Evolutionary conservation across 2,329 filamentous ascomycete genomes (phyloP).

Genomic region (Neocatenulostroma microsporum): DNA sequence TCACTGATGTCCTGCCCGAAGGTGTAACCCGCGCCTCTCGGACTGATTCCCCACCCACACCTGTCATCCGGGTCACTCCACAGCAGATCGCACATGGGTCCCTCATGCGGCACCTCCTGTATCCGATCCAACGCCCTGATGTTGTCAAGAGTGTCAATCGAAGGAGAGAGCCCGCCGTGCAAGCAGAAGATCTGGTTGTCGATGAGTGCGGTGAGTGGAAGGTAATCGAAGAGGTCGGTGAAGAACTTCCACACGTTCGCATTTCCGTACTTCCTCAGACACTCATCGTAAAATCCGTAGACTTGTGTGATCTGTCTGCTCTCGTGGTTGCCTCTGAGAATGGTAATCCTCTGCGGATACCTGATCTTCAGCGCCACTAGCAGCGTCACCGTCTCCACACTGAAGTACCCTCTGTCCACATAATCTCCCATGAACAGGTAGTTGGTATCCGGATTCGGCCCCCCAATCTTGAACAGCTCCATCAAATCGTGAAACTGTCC

Average conservation of each 20-base stretch:
- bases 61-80: slow-evolving; percentile 98
- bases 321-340: slow-evolving; percentile 97
- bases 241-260: slow-evolving; percentile 99
- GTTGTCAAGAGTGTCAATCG: slow-evolving; percentile 90
- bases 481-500: slow-evolving; percentile 98
- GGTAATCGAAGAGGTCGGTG: slow-evolving; percentile 97
- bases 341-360: slow-evolving; percentile 95
- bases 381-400: slow-evolving; percentile 93
- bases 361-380: slow-evolving; percentile 96
- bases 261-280: slow-evolving; percentile 96
- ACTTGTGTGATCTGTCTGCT: slow-evolving; percentile 98
- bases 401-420: slow-evolving; percentile 98
- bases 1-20: slow-evolving; percentile 91
- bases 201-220: slow-evolving; percentile 92
- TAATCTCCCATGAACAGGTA: slow-evolving; percentile 99
- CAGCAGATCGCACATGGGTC: slow-evolving; percentile 93
- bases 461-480: slow-evolving; percentile 99
- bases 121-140: slow-evolving; percentile 92
- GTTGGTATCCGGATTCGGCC: slow-evolving; percentile 96
- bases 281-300: slow-evolving; percentile 99
- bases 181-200: slow-evolving; percentile 99
- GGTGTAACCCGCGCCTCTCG: slow-evolving; percentile 58
- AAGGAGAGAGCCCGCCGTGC: slow-evolving; percentile 93
- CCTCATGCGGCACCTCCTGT: slow-evolving; percentile 96
- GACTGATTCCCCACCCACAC: slow-evolving; percentile 60